A percentile compares a stretch with the other conserved stretches of the same genome.
phyloP scores from a whole-genome alignment of 495 filamentous ascomycete species.

The Podospora appendiculata region DNA sequence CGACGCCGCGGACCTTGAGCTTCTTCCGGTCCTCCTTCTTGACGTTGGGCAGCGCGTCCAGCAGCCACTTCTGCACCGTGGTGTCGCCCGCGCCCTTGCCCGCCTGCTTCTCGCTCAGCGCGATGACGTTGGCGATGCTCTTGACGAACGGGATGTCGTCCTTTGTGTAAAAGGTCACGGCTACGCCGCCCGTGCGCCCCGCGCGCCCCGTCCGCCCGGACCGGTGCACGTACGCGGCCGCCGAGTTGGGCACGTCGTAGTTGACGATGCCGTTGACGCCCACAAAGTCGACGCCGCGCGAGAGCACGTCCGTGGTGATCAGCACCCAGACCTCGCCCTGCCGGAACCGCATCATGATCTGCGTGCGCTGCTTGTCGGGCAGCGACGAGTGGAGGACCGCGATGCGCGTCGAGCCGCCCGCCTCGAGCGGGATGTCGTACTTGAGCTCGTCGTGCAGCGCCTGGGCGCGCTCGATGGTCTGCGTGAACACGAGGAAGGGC shows the following conservation, averaged over 20 bases:
- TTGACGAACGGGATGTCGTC: slow-evolving; percentile 89
- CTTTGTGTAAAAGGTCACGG: slow-evolving; percentile 89
- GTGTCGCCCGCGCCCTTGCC: slow-evolving; percentile 28
- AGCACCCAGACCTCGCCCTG: slow-evolving; percentile 93
- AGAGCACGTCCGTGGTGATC: slow-evolving; percentile 87
- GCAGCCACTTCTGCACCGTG: slow-evolving; percentile 72
- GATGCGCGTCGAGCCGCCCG: slow-evolving; percentile 77
- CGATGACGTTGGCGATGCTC: slow-evolving; percentile 86
- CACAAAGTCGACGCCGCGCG: slow-evolving; percentile 85
- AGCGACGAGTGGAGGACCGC: slow-evolving; percentile 87
- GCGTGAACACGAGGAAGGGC: slow-evolving; percentile 89
- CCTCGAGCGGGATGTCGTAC: slow-evolving; percentile 86
- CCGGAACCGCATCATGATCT: slow-evolving; percentile 83
- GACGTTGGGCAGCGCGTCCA: slow-evolving; percentile 77
- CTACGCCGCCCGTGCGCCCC: slow-evolving; percentile 81
- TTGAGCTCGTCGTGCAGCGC: slow-evolving; percentile 84
- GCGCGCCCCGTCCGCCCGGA: slow-evolving; percentile 87
- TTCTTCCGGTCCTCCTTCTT: slow-evolving; percentile 75
- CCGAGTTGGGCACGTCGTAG: slow-evolving; percentile 88
- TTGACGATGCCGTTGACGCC: slow-evolving; percentile 92
- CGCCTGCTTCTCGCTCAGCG: slow-evolving; percentile 64
- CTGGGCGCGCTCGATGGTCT: slow-evolving; percentile 83
- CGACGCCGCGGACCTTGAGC: slow-evolving; percentile 75
- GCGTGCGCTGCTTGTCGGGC: slow-evolving; percentile 62
- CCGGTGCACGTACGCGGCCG: slow-evolving; percentile 86